A percentile compares a stretch with the other conserved stretches of the same genome.
These are phyloP conservation scores for Boletus rubescentipes DNA, from an alignment of 768 basidiomycete genomes.

Conservation along the genomic window DNA sequence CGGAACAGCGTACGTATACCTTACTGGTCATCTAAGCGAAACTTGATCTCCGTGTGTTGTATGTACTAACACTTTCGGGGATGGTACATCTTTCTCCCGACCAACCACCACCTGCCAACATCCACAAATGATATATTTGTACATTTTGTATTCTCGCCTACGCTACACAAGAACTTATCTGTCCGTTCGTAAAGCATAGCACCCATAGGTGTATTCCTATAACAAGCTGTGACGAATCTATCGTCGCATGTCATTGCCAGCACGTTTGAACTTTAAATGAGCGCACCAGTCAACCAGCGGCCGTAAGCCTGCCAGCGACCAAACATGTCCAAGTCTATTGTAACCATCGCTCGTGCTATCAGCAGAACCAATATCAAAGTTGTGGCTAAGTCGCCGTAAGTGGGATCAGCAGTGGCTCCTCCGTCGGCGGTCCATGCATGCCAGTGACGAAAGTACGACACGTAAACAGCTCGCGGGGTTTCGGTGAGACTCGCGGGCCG, in stretches of 20 bases:
- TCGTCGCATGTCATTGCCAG: too few species aligned
- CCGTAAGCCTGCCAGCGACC: too few species aligned
- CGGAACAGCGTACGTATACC: conserved; percentile 4
- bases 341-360: not conserved
- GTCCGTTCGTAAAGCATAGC: not conserved
- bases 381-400: too few species aligned
- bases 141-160: not conserved
- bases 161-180: not conserved
- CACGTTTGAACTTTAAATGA: too few species aligned
- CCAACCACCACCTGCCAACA: not conserved
- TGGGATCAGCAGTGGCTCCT: not conserved
- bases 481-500: too few species aligned
- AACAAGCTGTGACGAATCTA: too few species aligned
- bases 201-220: too few species aligned
- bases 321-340: not conserved
- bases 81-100: not conserved
- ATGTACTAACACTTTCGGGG: conserved; percentile 11
- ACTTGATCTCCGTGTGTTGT: conserved; percentile 7
- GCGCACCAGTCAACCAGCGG: too few species aligned
- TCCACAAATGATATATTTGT: not conserved
- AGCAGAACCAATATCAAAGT: not conserved
- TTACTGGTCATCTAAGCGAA: not conserved
- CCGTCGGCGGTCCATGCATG: too few species aligned
- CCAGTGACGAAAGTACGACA: too few species aligned
- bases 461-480: too few species aligned